Evolutionary conservation across 2,329 filamentous ascomycete species (phyloP), one percentile per base, ranked within the genome.

Genomic region (Colletotrichum magnum): DNA sequence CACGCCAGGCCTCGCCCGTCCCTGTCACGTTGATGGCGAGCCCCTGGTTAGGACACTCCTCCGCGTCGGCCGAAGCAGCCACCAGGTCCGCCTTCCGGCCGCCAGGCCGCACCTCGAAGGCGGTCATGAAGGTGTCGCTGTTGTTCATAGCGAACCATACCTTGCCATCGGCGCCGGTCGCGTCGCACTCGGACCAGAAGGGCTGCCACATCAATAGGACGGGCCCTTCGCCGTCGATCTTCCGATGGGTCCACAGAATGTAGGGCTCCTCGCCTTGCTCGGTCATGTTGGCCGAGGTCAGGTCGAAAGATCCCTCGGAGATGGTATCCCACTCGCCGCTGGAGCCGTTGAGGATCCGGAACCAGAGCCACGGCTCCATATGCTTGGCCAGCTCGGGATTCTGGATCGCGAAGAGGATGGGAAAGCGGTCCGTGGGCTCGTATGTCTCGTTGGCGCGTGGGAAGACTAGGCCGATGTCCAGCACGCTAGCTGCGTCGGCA

Each of bases 371-470:
- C 3, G 68, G 69, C 10, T 71, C 51, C 28, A 75, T 69, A 24
- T 67, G 21, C 16, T 62, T 24, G 10, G 71, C 74, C 16, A 74
- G 67, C 21, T 60, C 12, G 32, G 73, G 56, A 62, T 78, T 77
- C 62, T 74, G 73, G 7, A 78, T 39, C 1, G 74, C 77, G 53
- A 77, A 75, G 18, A 79, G 68, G 39, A 78, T 59, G 57, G 77
- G 76, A 59, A 78, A 76, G 4, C 62, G 26, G 13, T 69, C 50
- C 1, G 71, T 64, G 1, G 74, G 75, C 70, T 69, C 73, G 39
- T 78, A 78, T 10, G 75, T 77, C 53, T 74, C 74, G 71, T 78
- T 77, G 65, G 26, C 18, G 50, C 75, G 77, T 1, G 77, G 77
- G 68, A 78, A 79, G 48, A 78, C 67, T 9, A 78, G 36, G 64